Base-by-base conservation (phyloP, 306 rosid genomes). In the Fagus sylvatica region DNA sequence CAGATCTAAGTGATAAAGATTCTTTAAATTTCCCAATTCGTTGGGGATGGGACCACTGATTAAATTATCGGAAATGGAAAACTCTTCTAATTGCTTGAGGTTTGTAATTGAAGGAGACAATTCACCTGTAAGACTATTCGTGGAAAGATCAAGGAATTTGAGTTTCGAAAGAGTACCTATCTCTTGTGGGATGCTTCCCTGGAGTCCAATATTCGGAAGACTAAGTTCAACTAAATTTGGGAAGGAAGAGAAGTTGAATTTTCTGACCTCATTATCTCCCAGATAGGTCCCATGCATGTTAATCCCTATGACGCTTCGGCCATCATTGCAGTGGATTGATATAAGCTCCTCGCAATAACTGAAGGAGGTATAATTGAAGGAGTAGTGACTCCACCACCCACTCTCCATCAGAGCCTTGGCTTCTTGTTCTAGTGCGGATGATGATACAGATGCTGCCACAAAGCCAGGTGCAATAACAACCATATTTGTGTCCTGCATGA, bases 281-380 rank as follows among this genome's bases (percentile, higher is more conserved):
- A 1, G 6, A 4, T 0, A 0, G 8, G 0, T 0, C 2, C 2
- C 0, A 0, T 1, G 0, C 9, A 0, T 0, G 6, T 9, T 0
- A 64, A 75, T 34, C 3, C 0, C 7, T 11, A 42, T 74, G 22
- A 74, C 16, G 46, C 57, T 61, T 42, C 78, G 32, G 30, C 15
- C 57, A 16, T 0, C 19, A 48, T 75, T 75, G 62, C 79, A 75
- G 2, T 0, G 6, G 2, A 75, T 15, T 4, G 0, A 22, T 22
- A 72, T 72, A 33, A 9, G 0, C 17, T 30, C 62, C 7, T 46
- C 0, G 61, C 79, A 75, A 34, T 5, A 51, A 8, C 61, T 19
- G 0, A 4, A 7, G 46, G 0, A 4, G 19, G 5, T 1, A 7
- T 56, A 22, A 22, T 22, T 0, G 39, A 10, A 0, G n/a, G 43